Conservation (phyloP, 2,329 filamentous ascomycete species). For the Claviceps maximensis region DNA sequence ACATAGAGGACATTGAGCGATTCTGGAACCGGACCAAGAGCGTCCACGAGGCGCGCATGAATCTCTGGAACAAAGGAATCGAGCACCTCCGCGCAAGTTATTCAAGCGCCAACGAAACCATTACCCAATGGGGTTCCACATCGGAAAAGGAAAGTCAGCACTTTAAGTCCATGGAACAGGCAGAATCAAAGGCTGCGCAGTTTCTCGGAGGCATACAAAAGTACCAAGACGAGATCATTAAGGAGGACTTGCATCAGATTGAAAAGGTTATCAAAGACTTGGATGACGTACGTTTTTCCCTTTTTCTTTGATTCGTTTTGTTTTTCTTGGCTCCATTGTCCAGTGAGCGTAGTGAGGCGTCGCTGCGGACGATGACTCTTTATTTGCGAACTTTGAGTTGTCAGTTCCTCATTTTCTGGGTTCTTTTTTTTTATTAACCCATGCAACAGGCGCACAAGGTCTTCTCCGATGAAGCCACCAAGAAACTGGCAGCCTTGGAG, state of each 20-base stretch:
- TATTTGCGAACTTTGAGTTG: background rate
- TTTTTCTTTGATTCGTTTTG: background rate
- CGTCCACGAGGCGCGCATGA: background rate
- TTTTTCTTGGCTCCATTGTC: background rate
- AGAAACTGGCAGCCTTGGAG: background rate
- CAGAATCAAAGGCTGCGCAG: background rate
- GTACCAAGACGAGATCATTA: background rate
- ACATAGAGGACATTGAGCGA: background rate
- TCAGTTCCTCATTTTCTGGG: too few relatives aligned
- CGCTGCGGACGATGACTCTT: background rate
- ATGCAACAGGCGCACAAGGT: background rate
- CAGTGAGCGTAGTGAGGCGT: too few relatives aligned
- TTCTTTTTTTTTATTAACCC: background rate
- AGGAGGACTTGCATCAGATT: conserved; percentile 1
- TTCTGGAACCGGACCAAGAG: conserved; percentile 4
- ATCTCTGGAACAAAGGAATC: background rate
- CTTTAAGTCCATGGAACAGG: background rate
- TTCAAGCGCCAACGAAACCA: background rate
- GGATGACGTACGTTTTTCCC: background rate
- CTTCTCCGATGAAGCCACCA: background rate
- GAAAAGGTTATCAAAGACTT: background rate
- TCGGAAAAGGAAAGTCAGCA: background rate
- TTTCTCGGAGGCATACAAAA: background rate
- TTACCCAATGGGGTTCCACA: background rate
- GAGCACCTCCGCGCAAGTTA: background rate